Base-by-base conservation (phyloP, 2,329 filamentous ascomycete genomes). In the Trichophyton benhamiae region DNA sequence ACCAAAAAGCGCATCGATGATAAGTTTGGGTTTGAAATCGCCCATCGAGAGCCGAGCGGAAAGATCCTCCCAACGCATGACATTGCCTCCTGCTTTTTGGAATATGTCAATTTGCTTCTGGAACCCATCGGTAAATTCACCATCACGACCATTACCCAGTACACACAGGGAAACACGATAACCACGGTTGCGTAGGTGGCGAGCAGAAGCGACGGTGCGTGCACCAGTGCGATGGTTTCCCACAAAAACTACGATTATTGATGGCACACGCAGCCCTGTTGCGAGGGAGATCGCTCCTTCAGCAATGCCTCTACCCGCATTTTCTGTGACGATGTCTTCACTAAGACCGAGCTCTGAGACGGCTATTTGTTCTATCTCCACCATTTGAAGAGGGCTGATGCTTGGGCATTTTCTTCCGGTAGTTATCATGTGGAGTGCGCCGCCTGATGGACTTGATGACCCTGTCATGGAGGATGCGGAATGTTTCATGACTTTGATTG, bases 141-240 rank as follows among this genome's bases (percentile, higher is more conserved):
- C 83, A 67, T 94, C 88, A 42, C 89, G 85, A 71, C 96, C 91
- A 63, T 92, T 84, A 0, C 91, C 89, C 2, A 95, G 84, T 6
- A 97, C 81, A 63, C 90, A 94, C 5, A 96, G 80, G 53, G 95
- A 83, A 42, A 95, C 85, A 61, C 89, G 87, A 60, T 89, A 78
- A 20, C 88, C 88, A 65, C 91, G 88, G 70, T 91, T 92, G 59
- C 89, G 85, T 7, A 97, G 81, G 72, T 97, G 91, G 3, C 94
- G 84, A 30, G 87, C 91, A 3, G 91, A 91, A 13, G 90, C 88
- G 60, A 97, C 81, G 2, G 91, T 90, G 62, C 92, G 83, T 42
- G 89, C 86, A 44, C 92, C 91, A 0, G 87, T 91, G 66, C 90
- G 90, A 73, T 96, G 92, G 72, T 96, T 97, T n/a, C 94, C 92